Evolutionary conservation across 345 rosid genomes (phyloP).

Genomic region (Eucalyptus guilfoylei): DNA sequence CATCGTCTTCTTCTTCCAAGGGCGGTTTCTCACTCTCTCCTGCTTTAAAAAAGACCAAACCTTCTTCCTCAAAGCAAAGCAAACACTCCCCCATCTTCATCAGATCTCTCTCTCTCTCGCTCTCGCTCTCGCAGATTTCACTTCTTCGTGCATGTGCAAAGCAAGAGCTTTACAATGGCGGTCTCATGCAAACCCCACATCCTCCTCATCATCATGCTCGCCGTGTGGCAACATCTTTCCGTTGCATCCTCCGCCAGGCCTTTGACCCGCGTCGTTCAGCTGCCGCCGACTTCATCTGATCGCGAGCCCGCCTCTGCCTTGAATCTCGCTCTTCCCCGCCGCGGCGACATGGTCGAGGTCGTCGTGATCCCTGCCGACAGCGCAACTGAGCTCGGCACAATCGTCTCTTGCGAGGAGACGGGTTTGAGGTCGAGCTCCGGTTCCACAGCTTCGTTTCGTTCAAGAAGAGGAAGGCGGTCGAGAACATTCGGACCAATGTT

Average conservation of each 20-base stretch:
- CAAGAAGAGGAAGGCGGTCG: neutral
- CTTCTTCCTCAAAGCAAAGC: neutral
- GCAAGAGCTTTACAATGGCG: neutral
- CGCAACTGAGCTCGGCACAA: neutral
- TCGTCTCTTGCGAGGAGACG: neutral
- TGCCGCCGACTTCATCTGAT: neutral
- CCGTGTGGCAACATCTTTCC: neutral
- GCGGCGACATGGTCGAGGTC: neutral
- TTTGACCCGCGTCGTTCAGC: neutral
- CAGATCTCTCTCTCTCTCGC: neutral
- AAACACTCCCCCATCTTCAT: neutral
- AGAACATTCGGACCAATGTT: slow-evolving; percentile 19
- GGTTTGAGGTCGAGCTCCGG: neutral
- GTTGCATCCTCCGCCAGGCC: neutral
- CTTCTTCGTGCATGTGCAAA: neutral
- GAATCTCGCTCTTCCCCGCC: neutral
- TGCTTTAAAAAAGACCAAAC: neutral
- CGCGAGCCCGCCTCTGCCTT: neutral
- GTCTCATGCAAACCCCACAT: neutral
- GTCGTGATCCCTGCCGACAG: neutral
- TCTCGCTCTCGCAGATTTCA: neutral
- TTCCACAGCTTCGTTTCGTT: neutral
- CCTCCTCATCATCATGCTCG: neutral
- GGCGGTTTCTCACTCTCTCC: neutral
- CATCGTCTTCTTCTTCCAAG: neutral